Evolutionary conservation across 495 filamentous ascomycete species (phyloP).

Genomic region (Margaritispora aquatica): DNA sequence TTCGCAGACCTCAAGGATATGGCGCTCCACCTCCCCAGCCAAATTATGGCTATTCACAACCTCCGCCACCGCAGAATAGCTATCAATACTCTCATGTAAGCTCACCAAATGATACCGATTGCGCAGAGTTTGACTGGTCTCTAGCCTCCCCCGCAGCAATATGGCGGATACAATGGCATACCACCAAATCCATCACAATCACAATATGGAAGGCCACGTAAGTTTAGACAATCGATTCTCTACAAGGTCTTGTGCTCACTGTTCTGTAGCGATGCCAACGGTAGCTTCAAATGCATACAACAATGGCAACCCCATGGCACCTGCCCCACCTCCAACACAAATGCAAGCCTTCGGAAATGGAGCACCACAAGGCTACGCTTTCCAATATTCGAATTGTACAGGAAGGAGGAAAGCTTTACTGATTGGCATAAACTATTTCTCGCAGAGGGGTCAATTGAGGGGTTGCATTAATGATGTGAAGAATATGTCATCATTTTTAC

Average conservation of each 20-base stretch:
- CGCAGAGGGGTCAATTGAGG: constrained; percentile 81
- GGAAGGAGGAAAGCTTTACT: constrained; percentile 87
- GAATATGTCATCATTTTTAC: constrained; percentile 92
- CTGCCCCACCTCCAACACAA: constrained; percentile 52
- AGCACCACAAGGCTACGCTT: constrained; percentile 71
- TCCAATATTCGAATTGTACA: constrained; percentile 89
- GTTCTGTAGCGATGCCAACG: constrained; percentile 33
- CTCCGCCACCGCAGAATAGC: constrained; percentile 4
- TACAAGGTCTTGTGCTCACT: neutral
- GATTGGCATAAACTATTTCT: constrained; percentile 98
- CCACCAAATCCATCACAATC: constrained; percentile 26
- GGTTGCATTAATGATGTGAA: constrained; percentile 98
- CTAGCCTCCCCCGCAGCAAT: constrained; percentile 5
- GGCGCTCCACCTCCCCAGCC: constrained; percentile 28
- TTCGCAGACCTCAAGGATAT: constrained; percentile 30
- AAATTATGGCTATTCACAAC: constrained; percentile 41
- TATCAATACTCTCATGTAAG: constrained; percentile 22
- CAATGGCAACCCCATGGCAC: constrained; percentile 45
- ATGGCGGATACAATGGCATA: constrained; percentile 17
- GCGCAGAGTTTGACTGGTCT: neutral
- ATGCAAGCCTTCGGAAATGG: constrained; percentile 69
- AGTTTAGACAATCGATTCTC: neutral
- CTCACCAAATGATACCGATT: neutral
- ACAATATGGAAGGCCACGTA: constrained; percentile 25
- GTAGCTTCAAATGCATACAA: constrained; percentile 45